Evolutionary conservation across 2,329 filamentous ascomycete species (phyloP).

Genomic region (Stagonosporopsis vannaccii): DNA sequence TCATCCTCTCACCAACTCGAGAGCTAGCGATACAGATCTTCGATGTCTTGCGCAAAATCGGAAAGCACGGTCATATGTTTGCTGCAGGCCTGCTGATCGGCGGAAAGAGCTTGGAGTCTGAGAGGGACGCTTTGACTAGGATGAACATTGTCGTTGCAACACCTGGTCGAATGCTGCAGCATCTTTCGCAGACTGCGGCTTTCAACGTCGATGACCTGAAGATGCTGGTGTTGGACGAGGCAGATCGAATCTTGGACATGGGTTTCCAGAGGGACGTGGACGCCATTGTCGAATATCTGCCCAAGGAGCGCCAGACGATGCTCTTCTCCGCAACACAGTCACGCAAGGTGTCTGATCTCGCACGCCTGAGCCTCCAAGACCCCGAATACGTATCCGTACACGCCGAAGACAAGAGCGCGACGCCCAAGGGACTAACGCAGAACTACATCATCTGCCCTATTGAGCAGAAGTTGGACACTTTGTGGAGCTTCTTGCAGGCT

Average conservation of each 20-base stretch:
- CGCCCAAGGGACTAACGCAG: slow-evolving; percentile 84
- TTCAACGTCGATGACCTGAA: slow-evolving; percentile 91
- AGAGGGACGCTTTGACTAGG: slow-evolving; percentile 80
- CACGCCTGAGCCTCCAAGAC: slow-evolving; percentile 83
- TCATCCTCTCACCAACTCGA: slow-evolving; percentile 92
- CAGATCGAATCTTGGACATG: slow-evolving; percentile 97
- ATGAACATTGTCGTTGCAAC: slow-evolving; percentile 99
- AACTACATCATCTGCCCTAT: slow-evolving; percentile 89
- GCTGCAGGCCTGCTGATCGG: slow-evolving; percentile 94
- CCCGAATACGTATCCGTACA: slow-evolving; percentile 97
- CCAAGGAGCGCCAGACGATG: slow-evolving; percentile 84
- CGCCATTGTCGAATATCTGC: slow-evolving; percentile 90
- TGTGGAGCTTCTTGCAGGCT: slow-evolving; percentile 90
- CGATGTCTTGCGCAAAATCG: slow-evolving; percentile 88
- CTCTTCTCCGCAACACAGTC: slow-evolving; percentile 97
- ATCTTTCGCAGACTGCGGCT: slow-evolving; percentile 90
- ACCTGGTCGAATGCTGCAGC: slow-evolving; percentile 92
- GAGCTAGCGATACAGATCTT: slow-evolving; percentile 98
- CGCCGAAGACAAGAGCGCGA: slow-evolving; percentile 79
- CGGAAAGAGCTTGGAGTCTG: slow-evolving; percentile 86
- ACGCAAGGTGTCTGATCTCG: slow-evolving; percentile 90
- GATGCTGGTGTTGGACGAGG: slow-evolving; percentile 93
- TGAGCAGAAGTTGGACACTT: slow-evolving; percentile 85
- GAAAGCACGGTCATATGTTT: slow-evolving; percentile 81
- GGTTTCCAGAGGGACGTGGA: slow-evolving; percentile 91